These are phyloP conservation scores for Xerocomellus chrysenteron DNA, from an alignment of 768 basidiomycete genomes.

Conservation along the genomic window DNA sequence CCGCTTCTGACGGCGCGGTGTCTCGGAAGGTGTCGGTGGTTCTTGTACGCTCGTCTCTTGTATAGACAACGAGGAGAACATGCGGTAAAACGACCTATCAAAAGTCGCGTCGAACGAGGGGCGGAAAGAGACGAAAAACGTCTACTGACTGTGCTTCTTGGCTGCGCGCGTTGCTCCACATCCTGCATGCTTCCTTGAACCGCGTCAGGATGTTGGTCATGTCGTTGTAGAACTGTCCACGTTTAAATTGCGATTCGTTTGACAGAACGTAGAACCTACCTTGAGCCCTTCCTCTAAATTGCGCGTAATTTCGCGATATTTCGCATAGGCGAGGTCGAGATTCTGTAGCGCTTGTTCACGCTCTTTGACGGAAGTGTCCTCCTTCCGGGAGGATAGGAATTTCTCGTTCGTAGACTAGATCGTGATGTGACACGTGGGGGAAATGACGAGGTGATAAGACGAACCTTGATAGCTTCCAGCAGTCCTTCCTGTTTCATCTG, in stretches of 20 bases:
- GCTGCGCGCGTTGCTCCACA: slow-evolving; percentile 70
- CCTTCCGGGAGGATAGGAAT: slow-evolving; percentile 75
- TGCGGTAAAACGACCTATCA: slow-evolving; percentile 20
- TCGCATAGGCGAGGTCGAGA: slow-evolving; percentile 82
- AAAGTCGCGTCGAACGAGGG: not conserved
- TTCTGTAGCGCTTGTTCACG: slow-evolving; percentile 81
- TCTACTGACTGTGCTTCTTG: slow-evolving; percentile 69
- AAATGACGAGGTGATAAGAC: slow-evolving; percentile 9
- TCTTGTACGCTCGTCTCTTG: slow-evolving; percentile 16
- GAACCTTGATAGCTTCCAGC: slow-evolving; percentile 67
- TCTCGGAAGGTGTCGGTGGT: slow-evolving; percentile 1
- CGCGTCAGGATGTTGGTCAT: slow-evolving; percentile 67
- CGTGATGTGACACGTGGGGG: not conserved
- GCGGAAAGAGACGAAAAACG: too few relatives aligned
- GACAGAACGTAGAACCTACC: slow-evolving; percentile 36
- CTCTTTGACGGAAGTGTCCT: slow-evolving; percentile 74
- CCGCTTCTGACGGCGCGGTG: slow-evolving; percentile 24
- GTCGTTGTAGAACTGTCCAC: slow-evolving; percentile 84
- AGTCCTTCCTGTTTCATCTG: slow-evolving; percentile 63
- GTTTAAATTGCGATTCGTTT: not conserved
- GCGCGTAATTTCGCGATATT: slow-evolving; percentile 79
- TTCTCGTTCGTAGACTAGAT: slow-evolving; percentile 61
- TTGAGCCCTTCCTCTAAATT: slow-evolving; percentile 90
- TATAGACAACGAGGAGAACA: slow-evolving; percentile 33
- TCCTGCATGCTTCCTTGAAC: slow-evolving; percentile 73